These are phyloP conservation scores for Coemansia sp. DNA, from an alignment of 192 early-diverging fungal genomes.

Conservation along the genomic window DNA sequence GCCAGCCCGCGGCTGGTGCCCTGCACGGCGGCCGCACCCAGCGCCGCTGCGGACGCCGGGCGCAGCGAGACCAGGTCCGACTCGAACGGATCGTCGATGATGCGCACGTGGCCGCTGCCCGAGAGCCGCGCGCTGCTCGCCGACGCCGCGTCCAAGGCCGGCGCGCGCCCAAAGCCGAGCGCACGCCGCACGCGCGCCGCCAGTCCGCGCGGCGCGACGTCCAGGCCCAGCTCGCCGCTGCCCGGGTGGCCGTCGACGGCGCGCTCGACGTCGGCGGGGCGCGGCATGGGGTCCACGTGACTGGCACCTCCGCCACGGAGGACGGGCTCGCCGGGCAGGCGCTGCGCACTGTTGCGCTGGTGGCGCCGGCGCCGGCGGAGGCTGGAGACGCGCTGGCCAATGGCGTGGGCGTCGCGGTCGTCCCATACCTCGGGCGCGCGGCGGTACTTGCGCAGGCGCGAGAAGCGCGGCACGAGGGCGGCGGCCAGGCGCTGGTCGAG, in stretches of 20 bases:
- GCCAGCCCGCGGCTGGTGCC: neutral
- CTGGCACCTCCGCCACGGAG: constrained; percentile 20
- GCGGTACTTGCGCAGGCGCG: constrained; percentile 43
- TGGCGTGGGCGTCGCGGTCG: constrained; percentile 46
- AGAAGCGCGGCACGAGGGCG: constrained; percentile 42
- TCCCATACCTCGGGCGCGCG: constrained; percentile 55
- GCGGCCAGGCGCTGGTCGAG: constrained; percentile 45
- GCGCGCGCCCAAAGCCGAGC: constrained; percentile 1
- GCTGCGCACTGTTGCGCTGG: constrained; percentile 9
- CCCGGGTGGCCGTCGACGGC: constrained; percentile 29
- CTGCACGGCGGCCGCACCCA: neutral
- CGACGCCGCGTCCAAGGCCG: neutral
- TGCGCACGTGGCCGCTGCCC: neutral
- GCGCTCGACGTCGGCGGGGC: constrained; percentile 21
- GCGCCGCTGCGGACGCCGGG: neutral
- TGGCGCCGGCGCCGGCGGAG: neutral
- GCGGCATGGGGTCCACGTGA: neutral
- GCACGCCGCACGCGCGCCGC: neutral
- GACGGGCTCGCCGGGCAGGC: constrained; percentile 20
- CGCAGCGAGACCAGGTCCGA: neutral
- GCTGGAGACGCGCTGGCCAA: constrained; percentile 32
- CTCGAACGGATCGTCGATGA: neutral
- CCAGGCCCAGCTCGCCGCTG: constrained; percentile 39
- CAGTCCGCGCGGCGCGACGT: neutral
- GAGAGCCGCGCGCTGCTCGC: neutral